Evolutionary conservation across 139 green algal genomes (phyloP).

Genomic region (Spirogloea muscicola): DNA sequence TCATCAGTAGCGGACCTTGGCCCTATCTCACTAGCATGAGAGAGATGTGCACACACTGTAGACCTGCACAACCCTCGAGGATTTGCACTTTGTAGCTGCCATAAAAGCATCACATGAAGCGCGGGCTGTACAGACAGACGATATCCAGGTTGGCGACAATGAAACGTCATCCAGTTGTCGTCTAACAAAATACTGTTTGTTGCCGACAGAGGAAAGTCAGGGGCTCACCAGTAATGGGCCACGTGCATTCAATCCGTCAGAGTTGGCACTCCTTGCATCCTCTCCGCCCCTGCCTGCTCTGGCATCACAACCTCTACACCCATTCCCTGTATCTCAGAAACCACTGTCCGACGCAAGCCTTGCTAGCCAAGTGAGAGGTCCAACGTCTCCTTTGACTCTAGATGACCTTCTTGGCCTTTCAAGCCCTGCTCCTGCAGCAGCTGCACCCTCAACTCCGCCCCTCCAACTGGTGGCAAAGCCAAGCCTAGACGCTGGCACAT

Average conservation of each 20-base stretch:
- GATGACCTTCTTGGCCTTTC: slow-evolving; percentile 21
- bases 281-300: background rate
- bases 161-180: no score
- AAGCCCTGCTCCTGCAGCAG: background rate
- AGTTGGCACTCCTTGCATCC: background rate
- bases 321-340: background rate
- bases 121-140: no score
- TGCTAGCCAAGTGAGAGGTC: slow-evolving; percentile 3
- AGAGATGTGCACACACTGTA: background rate
- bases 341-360: slow-evolving; percentile 2
- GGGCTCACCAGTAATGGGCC: background rate
- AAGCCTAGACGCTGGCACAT: slow-evolving; percentile 47
- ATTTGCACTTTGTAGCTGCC: background rate
- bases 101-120: no score
- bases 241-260: background rate
- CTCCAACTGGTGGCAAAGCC: slow-evolving; percentile 37
- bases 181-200: no score
- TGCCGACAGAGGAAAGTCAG: slow-evolving; percentile 3
- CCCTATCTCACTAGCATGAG: background rate
- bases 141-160: no score
- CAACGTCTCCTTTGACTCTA: background rate
- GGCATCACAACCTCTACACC: slow-evolving; percentile 8
- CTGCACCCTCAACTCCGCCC: background rate
- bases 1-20: no score
- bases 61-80: background rate